A percentile compares a stretch with the other conserved stretches of the same genome.
These are phyloP conservation scores for Spergularia marina DNA, from an alignment of 148 eudicot genomes.

Conservation along the genomic window DNA sequence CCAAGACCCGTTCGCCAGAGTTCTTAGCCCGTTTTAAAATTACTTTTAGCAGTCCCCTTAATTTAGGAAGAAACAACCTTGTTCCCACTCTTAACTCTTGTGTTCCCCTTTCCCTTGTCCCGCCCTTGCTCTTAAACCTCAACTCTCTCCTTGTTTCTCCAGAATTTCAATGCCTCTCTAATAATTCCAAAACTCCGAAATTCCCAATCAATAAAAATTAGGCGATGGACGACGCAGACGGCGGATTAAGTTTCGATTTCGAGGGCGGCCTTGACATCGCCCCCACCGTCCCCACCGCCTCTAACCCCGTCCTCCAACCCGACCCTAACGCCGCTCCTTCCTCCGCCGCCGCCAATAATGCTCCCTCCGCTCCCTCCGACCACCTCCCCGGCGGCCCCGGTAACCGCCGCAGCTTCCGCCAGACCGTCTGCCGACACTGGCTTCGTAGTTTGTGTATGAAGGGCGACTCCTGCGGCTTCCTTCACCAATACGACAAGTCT, in stretches of 20 bases:
- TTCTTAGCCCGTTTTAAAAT: too few species aligned
- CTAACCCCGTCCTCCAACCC: slow-evolving; percentile 53
- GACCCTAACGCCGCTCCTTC: slow-evolving; percentile 30
- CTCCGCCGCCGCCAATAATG: slow-evolving; percentile 22
- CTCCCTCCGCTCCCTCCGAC: slow-evolving; percentile 14
- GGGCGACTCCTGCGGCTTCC: slow-evolving; percentile 96
- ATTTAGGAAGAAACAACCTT: too few species aligned
- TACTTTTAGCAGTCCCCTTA: too few species aligned
- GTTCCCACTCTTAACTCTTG: too few species aligned
- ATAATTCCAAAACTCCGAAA: neutral
- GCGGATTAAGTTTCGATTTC: slow-evolving; percentile 91
- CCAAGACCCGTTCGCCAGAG: too few species aligned
- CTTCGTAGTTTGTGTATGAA: slow-evolving; percentile 93
- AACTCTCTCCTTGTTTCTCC: neutral
- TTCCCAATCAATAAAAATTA: neutral
- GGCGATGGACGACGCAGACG: slow-evolving; percentile 85
- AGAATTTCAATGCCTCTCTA: neutral
- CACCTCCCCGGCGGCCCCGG: slow-evolving; percentile 19
- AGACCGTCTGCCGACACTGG: slow-evolving; percentile 98
- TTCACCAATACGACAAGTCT: slow-evolving; percentile 92
- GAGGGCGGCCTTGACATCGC: slow-evolving; percentile 82
- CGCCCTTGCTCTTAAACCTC: neutral
- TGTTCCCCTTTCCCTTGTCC: too few species aligned
- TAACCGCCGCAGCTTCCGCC: slow-evolving; percentile 73
- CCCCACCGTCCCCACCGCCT: slow-evolving; percentile 64